Evolutionary conservation across 2,329 filamentous ascomycete genomes (phyloP), one percentile per base, ranked within the genome.

Genomic region (Sclerotiophoma versabilis): DNA sequence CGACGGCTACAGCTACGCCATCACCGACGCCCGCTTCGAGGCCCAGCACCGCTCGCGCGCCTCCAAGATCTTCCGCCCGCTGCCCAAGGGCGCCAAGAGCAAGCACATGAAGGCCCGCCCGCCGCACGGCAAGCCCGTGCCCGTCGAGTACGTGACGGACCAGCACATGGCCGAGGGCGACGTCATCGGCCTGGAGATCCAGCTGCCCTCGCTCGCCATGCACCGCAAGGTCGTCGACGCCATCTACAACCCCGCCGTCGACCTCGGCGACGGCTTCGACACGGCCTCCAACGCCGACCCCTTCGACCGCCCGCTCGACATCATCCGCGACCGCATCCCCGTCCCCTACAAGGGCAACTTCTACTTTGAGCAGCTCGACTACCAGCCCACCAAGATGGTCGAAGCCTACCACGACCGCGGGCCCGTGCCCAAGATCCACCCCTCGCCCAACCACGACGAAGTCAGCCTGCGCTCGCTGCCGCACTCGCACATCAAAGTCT

Each of bases 341-440:
- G 96, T 98, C 62, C 87, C 93, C 9, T 96, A 96, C 80, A 97
- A 96, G 75, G 87, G 89, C 34, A 92, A 96, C 73, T 89, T 93
- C 47, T 96, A 96, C 78, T 97, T 96, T 75, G 93, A 98, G 76
- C 89, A 91, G 71, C 90, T 92, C 60, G 92, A 96, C 71, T 96
- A 96, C 73, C 90, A 93, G 64, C 82, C 91, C 0, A 89, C 89
- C 10, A 96, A 96, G 72, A 89, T 96, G 62, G 86, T 98, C 33
- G 93, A 97, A 66, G 90, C 75, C 11, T 82, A 82, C 60, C 74
- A 77, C 32, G 80, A 82, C 60, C 75, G 80, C 26, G 78, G 77
- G 3, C 76, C 78, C 2, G 75, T 76, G 12, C 70, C 78, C 38
- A 75, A 96, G 66, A 88, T 92, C 81, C 91, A 81, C 10, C 91